phyloP scores from a whole-genome alignment of 371 early-diverging fungal species.

The Apophysomyces trapeziformis region DNA sequence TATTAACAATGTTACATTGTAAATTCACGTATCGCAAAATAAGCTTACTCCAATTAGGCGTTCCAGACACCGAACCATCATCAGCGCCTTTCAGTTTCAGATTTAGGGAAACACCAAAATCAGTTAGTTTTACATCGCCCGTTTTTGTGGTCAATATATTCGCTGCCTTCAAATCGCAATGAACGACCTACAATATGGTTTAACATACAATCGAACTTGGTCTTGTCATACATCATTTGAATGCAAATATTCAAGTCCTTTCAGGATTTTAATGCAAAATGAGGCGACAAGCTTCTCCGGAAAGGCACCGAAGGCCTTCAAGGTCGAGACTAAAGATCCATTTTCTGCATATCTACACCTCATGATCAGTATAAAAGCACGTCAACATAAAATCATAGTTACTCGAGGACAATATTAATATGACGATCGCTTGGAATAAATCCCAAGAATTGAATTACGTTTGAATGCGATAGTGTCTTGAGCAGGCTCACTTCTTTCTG shows the following conservation, averaged over 20 bases:
- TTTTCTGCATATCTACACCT: slow-evolving; percentile 80
- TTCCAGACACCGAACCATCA: slow-evolving; percentile 82
- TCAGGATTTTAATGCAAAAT: slow-evolving; percentile 89
- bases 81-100: slow-evolving; percentile 72
- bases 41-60: slow-evolving; percentile 93
- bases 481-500: slow-evolving; percentile 70
- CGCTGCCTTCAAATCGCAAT: slow-evolving; percentile 97
- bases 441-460: slow-evolving; percentile 86
- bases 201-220: background rate
- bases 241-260: slow-evolving; percentile 92
- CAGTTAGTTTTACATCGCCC: slow-evolving; percentile 91
- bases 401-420: slow-evolving; percentile 87
- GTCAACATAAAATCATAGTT: slow-evolving; percentile 31
- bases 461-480: slow-evolving; percentile 74
- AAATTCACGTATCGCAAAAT: background rate
- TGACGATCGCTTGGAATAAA: slow-evolving; percentile 74
- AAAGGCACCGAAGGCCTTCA: slow-evolving; percentile 89
- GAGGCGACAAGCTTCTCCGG: slow-evolving; percentile 91
- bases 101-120: slow-evolving; percentile 93
- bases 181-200: slow-evolving; percentile 61
- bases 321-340: slow-evolving; percentile 87
- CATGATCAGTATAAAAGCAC: background rate
- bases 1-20: slow-evolving; percentile 21
- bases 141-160: slow-evolving; percentile 94
- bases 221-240: slow-evolving; percentile 57